A percentile compares a stretch with the other conserved stretches of the same genome.
Conservation (phyloP, 2,329 filamentous ascomycete genomes). For the Calonectria leucothoes region DNA sequence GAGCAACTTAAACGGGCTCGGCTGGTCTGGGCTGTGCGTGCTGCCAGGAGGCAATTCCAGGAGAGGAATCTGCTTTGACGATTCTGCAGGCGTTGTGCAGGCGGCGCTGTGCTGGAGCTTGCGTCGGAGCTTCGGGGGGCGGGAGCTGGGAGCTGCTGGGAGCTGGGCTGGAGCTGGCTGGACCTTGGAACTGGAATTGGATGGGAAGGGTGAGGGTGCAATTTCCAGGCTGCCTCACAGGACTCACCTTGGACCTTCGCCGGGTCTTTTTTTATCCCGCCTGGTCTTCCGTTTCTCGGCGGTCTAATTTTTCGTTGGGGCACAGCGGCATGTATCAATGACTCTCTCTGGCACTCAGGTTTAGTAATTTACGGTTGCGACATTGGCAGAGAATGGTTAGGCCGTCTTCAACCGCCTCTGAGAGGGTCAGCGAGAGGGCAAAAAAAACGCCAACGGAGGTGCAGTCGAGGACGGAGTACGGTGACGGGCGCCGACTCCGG, state of each 20-base stretch:
- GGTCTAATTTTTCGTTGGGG: conserved; percentile 21
- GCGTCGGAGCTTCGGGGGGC: neutral
- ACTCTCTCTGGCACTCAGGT: neutral
- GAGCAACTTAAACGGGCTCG: neutral
- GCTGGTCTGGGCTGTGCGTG: conserved; percentile 5
- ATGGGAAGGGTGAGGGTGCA: conserved; percentile 16
- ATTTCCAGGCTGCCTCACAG: conserved; percentile 17
- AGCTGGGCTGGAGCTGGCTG: neutral
- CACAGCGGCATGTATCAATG: neutral
- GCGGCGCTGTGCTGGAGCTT: neutral
- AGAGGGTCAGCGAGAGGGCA: conserved; percentile 4
- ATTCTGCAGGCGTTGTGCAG: neutral
- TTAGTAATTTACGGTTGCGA: neutral
- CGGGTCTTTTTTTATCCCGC: conserved; percentile 21
- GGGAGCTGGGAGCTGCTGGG: conserved; percentile 7
- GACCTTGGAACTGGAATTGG: conserved; percentile 3
- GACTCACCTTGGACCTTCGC: conserved; percentile 19
- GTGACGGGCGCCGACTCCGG: conserved; percentile 25
- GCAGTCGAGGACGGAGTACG: conserved; percentile 7
- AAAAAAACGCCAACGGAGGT: conserved; percentile 10
- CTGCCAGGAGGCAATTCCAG: conserved; percentile 8
- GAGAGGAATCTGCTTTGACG: conserved; percentile 8
- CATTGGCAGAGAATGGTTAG: conserved; percentile 6
- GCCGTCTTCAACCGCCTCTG: conserved; percentile 14
- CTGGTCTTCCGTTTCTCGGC: conserved; percentile 10